Evolutionary conservation across 352 stramenopile genomes (phyloP).

Genomic region (Phytophthora tentaculata): DNA sequence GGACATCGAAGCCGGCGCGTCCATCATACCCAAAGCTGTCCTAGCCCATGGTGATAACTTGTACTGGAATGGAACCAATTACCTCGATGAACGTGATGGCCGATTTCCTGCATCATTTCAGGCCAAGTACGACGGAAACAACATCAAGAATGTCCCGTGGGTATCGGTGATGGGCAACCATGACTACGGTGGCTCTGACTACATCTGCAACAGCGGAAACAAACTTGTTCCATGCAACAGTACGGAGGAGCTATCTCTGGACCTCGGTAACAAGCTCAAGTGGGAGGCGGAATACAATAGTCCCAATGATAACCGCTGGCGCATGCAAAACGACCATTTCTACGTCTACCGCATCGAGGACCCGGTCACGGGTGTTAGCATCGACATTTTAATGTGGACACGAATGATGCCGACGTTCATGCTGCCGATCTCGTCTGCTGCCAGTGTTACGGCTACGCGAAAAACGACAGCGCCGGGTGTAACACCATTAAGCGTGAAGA

Average conservation of each 20-base stretch:
- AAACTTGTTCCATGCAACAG: neutral
- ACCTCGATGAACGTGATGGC: no score
- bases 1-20: no score
- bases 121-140: no score
- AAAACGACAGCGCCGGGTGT: slow-evolving; percentile 1
- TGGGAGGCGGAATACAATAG: slow-evolving; percentile 18
- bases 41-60: no score
- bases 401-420: slow-evolving; percentile 56
- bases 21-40: no score
- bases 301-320: slow-evolving; percentile 19
- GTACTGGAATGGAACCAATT: no score
- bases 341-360: slow-evolving; percentile 29
- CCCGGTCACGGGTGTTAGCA: slow-evolving; percentile 29
- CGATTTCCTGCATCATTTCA: no score
- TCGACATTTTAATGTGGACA: slow-evolving; percentile 77
- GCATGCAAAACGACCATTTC: slow-evolving; percentile 5
- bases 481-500: slow-evolving; percentile 1
- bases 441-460: slow-evolving; percentile 21
- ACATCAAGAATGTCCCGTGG: no score
- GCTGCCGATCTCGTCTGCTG: slow-evolving; percentile 52
- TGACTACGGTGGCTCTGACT: no score
- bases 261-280: slow-evolving; percentile 16
- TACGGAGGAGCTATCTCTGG: slow-evolving; percentile 4
- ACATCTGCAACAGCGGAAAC: slow-evolving; percentile 4
- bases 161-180: no score